These are phyloP conservation scores for Entoloma clypeatum DNA, from an alignment of 1,284 basidiomycete genomes.

Conservation along the genomic window DNA sequence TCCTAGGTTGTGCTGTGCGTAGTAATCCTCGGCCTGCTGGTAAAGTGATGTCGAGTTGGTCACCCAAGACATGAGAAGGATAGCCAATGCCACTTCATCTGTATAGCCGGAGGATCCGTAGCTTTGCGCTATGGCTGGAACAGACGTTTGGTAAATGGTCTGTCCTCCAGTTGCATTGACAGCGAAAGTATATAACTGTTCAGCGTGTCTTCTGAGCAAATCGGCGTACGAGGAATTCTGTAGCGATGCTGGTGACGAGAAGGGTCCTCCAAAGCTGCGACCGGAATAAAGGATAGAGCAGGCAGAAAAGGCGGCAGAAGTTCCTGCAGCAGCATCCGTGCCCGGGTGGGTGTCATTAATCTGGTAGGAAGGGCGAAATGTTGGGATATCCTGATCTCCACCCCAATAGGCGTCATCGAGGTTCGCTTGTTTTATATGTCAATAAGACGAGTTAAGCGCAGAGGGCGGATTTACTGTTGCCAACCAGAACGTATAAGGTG, in stretches of 20 bases:
- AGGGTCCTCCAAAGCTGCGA: conserved; percentile 44
- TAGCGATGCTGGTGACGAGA: conserved; percentile 60
- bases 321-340: conserved; percentile 82
- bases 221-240: conserved; percentile 70
- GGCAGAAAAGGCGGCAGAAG: conserved; percentile 83
- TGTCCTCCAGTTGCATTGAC: conserved; percentile 57
- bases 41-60: conserved; percentile 60
- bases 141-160: conserved; percentile 58
- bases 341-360: conserved; percentile 80
- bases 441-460: conserved; percentile 9
- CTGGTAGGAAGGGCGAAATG: conserved; percentile 69
- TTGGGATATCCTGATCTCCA: conserved; percentile 77
- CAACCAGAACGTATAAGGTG: conserved; percentile 80
- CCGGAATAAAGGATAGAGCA: conserved; percentile 78
- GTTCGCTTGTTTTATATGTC: conserved; percentile 32
- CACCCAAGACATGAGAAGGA: conserved; percentile 73
- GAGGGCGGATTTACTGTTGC: conserved; percentile 39
- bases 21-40: conserved; percentile 62
- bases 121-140: conserved; percentile 58
- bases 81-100: conserved; percentile 72
- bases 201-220: conserved; percentile 69
- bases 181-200: conserved; percentile 70
- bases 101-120: conserved; percentile 73
- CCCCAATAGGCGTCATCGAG: conserved; percentile 85
- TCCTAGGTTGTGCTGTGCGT: conserved; percentile 53